Conservation (phyloP, 768 basidiomycete species). For the Mycena indigotica region DNA sequence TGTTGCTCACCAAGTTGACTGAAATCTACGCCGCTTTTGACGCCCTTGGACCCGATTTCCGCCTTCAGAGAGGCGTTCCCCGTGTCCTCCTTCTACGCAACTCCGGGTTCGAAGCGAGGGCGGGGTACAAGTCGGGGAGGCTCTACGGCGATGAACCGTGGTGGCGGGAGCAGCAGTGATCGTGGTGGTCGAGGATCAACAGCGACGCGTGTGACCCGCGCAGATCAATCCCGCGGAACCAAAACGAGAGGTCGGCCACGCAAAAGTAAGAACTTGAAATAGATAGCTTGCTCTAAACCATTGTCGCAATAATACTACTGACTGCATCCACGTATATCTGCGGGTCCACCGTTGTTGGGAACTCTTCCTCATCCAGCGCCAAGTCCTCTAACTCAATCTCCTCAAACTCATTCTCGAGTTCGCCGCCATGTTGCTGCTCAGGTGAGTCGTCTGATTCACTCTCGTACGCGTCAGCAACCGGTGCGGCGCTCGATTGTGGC, state of each 20-base stretch:
- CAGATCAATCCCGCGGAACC: background rate
- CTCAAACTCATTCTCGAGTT: background rate
- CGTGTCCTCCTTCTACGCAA: background rate
- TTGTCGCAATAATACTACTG: background rate
- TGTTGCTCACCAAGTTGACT: background rate
- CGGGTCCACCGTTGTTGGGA: slow-evolving; percentile 1
- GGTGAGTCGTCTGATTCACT: background rate
- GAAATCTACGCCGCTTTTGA: background rate
- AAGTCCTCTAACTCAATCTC: slow-evolving; percentile 11
- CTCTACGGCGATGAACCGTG: background rate
- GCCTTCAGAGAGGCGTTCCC: too few species aligned
- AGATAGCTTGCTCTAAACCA: background rate
- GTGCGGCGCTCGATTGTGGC: background rate
- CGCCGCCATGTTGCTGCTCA: background rate
- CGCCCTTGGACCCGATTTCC: background rate
- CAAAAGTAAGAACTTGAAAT: background rate
- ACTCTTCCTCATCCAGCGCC: slow-evolving; percentile 16
- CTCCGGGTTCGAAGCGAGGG: background rate
- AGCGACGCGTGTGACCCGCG: background rate
- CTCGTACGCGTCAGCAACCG: background rate
- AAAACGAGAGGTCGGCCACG: background rate
- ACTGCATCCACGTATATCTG: slow-evolving; percentile 1
- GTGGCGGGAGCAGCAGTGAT: background rate
- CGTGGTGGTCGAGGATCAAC: background rate
- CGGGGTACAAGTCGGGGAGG: background rate